Evolutionary conservation across 2,329 filamentous ascomycete species (phyloP).

Genomic region (Aspergillus awamori): DNA sequence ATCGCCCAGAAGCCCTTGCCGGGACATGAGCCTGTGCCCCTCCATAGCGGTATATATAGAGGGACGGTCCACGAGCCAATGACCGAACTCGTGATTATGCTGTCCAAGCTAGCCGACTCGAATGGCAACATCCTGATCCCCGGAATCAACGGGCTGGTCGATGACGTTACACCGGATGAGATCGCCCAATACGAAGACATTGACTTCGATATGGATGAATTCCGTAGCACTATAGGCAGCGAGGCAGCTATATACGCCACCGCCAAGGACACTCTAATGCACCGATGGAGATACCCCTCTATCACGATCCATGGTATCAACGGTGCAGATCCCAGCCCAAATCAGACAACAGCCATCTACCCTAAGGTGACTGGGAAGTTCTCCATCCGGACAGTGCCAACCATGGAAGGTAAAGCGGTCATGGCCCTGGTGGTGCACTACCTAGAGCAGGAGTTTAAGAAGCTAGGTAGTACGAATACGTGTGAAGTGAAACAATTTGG

Average conservation of each 20-base stretch:
- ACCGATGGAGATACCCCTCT: conserved; percentile 14
- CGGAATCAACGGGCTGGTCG: conserved; percentile 80
- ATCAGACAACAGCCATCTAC: not conserved
- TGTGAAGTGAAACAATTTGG: not conserved
- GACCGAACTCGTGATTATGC: conserved; percentile 78
- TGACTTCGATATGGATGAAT: conserved; percentile 72
- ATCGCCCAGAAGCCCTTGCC: conserved; percentile 81
- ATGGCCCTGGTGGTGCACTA: not conserved
- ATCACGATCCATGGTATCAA: conserved; percentile 12
- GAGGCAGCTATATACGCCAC: conserved; percentile 7
- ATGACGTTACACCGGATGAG: conserved; percentile 75
- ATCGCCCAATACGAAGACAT: conserved; percentile 76
- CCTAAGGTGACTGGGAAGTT: conserved; percentile 7
- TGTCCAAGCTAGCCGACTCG: conserved; percentile 75
- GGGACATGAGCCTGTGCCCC: conserved; percentile 24
- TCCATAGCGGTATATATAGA: conserved; percentile 88
- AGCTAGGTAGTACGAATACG: conserved; percentile 4
- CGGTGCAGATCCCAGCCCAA: conserved; percentile 1
- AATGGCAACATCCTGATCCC: conserved; percentile 82
- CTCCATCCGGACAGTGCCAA: conserved; percentile 12
- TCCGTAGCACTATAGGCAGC: not conserved
- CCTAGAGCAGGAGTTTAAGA: conserved; percentile 9
- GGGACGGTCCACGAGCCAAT: conserved; percentile 89
- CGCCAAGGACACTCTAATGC: conserved; percentile 7
- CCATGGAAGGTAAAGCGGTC: conserved; percentile 4